Percentiles rank a stretch among this genome's conserved stretches.
phyloP scores from a whole-genome alignment of 2,329 filamentous ascomycete species.

The Calonectria ilicicola region DNA sequence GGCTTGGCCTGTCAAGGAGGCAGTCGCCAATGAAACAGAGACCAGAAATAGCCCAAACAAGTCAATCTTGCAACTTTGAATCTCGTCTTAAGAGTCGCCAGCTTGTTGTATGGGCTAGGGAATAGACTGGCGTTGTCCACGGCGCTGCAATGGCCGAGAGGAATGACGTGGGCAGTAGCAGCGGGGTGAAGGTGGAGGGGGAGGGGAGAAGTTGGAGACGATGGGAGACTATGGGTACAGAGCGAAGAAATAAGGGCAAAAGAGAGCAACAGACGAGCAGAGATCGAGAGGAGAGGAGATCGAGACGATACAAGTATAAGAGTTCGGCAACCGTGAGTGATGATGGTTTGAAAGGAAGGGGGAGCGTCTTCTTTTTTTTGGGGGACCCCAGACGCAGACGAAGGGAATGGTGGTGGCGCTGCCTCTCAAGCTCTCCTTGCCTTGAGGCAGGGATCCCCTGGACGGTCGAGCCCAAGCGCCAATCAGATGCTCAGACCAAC shows the following conservation, averaged over 20 bases:
- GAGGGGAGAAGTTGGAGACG: neutral
- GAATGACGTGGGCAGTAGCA: neutral
- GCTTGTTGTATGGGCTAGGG: neutral
- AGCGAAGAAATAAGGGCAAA: neutral
- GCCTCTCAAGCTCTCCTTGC: neutral
- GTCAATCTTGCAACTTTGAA: neutral
- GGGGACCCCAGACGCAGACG: neutral
- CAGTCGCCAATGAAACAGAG: neutral
- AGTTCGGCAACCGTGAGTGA: neutral
- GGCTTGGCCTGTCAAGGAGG: neutral
- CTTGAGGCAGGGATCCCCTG: too few species aligned
- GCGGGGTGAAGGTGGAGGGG: neutral
- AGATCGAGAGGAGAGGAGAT: neutral
- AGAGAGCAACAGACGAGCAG: too few species aligned
- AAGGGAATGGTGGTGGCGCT: neutral
- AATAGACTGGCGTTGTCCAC: neutral
- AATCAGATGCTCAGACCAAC: too few species aligned
- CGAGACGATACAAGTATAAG: neutral
- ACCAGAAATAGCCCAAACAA: neutral
- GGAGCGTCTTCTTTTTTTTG: neutral
- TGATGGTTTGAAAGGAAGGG: neutral
- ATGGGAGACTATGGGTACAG: neutral
- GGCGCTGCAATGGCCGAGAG: neutral
- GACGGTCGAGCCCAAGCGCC: too few species aligned
- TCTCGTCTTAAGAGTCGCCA: neutral